Evolutionary conservation across 805 yeast genomes (phyloP).

Genomic region (Yamadazyma sp.): DNA sequence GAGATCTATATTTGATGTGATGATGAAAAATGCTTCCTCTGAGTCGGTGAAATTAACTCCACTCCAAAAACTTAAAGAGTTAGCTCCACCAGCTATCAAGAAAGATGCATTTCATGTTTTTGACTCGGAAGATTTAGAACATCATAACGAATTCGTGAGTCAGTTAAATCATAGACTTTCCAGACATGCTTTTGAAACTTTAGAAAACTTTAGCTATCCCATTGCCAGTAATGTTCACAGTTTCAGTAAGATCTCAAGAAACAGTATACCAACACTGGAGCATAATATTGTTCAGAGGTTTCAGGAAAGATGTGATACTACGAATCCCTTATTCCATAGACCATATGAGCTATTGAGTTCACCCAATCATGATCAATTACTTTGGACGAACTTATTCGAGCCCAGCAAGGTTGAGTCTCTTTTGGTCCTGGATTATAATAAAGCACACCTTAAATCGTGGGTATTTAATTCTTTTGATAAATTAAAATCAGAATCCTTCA

Average conservation of each 20-base stretch:
- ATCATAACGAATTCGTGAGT: background rate
- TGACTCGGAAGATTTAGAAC: slow-evolving; percentile 8
- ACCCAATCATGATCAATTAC: background rate
- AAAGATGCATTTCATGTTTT: slow-evolving; percentile 32
- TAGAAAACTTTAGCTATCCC: too few species aligned
- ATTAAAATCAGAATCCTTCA: slow-evolving; percentile 27
- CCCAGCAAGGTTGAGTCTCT: slow-evolving; percentile 35
- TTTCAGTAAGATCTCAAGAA: too few species aligned
- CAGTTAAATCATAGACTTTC: background rate
- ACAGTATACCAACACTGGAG: too few species aligned
- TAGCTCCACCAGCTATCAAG: slow-evolving; percentile 29
- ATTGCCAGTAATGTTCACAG: too few species aligned
- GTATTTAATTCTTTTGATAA: slow-evolving; percentile 35
- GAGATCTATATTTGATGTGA: slow-evolving; percentile 31
- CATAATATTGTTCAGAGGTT: background rate
- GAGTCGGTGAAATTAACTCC: slow-evolving; percentile 24
- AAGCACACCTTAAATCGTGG: slow-evolving; percentile 35
- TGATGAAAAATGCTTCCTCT: slow-evolving; percentile 35
- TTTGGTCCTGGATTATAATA: slow-evolving; percentile 25
- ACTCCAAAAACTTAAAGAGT: slow-evolving; percentile 27
- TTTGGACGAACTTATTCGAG: slow-evolving; percentile 46
- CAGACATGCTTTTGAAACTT: background rate
- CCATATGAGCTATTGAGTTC: background rate
- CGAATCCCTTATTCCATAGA: slow-evolving; percentile 3
- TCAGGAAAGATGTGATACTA: slow-evolving; percentile 1